phyloP scores from a whole-genome alignment of 768 basidiomycete genomes.

The Daedaleopsis sinensis region DNA sequence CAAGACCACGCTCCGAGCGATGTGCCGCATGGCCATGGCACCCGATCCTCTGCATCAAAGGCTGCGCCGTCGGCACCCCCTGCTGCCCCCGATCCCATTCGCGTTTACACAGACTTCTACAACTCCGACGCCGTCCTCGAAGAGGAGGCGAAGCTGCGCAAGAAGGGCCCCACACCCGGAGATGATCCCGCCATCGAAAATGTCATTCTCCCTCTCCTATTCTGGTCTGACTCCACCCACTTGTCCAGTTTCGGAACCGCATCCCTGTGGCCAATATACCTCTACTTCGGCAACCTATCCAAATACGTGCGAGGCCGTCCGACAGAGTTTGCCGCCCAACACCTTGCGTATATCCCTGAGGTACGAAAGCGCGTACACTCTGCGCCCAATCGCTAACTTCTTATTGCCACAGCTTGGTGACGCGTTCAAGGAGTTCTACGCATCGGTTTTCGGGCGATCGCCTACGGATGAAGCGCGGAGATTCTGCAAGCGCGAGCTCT shows the following conservation, averaged over 20 bases:
- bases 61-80: background rate
- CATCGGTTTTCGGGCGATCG: constrained; percentile 9
- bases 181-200: constrained; percentile 7
- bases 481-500: constrained; percentile 36
- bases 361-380: constrained; percentile 13
- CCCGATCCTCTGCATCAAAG: background rate
- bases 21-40: too few relatives aligned
- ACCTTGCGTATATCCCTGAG: constrained; percentile 48
- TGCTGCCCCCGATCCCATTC: background rate
- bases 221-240: constrained; percentile 33
- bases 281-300: constrained; percentile 41
- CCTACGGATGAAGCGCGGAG: constrained; percentile 27
- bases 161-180: background rate
- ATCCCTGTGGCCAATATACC: constrained; percentile 43
- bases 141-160: constrained; percentile 11
- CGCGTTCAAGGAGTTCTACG: constrained; percentile 33
- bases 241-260: constrained; percentile 31
- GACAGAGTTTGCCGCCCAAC: constrained; percentile 37
- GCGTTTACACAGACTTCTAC: constrained; percentile 21
- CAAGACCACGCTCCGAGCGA: background rate
- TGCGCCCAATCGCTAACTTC: background rate
- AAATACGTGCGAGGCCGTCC: constrained; percentile 42
- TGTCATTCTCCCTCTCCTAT: constrained; percentile 17
- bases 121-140: constrained; percentile 18
- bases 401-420: constrained; percentile 43